Percentiles rank a stretch among this genome's conserved stretches.
Conservation (phyloP, 768 basidiomycete genomes). For the Xerocomus spinulosus region DNA sequence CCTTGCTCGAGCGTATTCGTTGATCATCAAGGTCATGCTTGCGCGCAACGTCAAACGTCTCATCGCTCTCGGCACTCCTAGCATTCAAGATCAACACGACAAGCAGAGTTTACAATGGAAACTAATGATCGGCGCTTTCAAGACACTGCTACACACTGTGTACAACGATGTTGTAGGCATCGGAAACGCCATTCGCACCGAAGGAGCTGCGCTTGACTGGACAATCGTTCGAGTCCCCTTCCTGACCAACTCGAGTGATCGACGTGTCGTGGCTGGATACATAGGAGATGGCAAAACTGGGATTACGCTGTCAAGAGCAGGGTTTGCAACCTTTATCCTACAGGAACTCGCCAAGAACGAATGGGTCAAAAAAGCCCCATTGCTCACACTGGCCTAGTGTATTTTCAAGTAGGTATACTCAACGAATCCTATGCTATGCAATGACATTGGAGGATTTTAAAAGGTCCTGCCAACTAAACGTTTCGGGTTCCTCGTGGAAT, state of each 20-base stretch:
- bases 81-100: slow-evolving; percentile 59
- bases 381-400: slow-evolving; percentile 22
- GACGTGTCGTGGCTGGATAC: slow-evolving; percentile 55
- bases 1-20: slow-evolving; percentile 54
- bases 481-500: slow-evolving; percentile 75
- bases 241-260: slow-evolving; percentile 45
- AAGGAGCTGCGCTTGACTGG: slow-evolving; percentile 55
- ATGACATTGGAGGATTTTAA: slow-evolving; percentile 43
- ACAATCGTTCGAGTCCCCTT: slow-evolving; percentile 68
- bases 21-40: slow-evolving; percentile 55
- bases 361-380: slow-evolving; percentile 49
- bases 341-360: slow-evolving; percentile 52
- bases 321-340: slow-evolving; percentile 57
- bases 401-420: no score
- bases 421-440: slow-evolving; percentile 6
- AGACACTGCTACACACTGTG: slow-evolving; percentile 46
- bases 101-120: slow-evolving; percentile 41
- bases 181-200: slow-evolving; percentile 48
- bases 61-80: slow-evolving; percentile 63
- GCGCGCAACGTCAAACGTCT: slow-evolving; percentile 50
- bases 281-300: slow-evolving; percentile 58
- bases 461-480: slow-evolving; percentile 82
- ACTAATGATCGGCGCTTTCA: slow-evolving; percentile 35
- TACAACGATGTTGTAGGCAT: slow-evolving; percentile 67
- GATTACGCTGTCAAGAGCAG: slow-evolving; percentile 47